Base-by-base conservation (phyloP, 306 rosid species). In the Albizia julibrissin region DNA sequence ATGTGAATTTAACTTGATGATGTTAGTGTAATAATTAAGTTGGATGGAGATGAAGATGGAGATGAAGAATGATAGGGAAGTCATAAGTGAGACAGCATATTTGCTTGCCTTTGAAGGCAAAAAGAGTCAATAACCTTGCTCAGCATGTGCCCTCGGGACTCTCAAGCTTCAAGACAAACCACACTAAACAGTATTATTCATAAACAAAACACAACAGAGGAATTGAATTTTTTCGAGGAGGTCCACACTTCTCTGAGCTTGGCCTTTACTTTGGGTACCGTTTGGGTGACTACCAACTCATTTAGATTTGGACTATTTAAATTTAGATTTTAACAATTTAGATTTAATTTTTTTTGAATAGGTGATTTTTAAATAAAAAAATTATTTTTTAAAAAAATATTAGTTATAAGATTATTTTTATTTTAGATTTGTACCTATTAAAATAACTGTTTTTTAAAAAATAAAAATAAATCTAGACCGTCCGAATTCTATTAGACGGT, bases 81-180 rank as follows among this genome's bases (percentile, higher is more conserved):
- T 74, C 31, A 74, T 74, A 6, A 54, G 21, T 21, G 3, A 52
- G 14, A 33, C 3, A 34, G 33, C 5, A 54, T 56, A 34, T 34
- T 69, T 69, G 73, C 78, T 74, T 75, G 34, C 50, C 68, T 75
- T 75, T 52, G n/a, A 75, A 54, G 79, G 49, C 68, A 75, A 75
- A 5, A 1, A 29, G 69, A 64, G 42, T 64, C 10, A 29, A 64
- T 29, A 61, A 26, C 18, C 33, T 6, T 15, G 11, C 39, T 2
- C 19, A 29, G 3, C 69, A 64, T 29, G 69, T 64, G 69, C 42
- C 69, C 8, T 64, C 15, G n/a, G 10, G 37, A 62, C 21, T 62
- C 5, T 10, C 8, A 62, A 27, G 26, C 46, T 18, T 68, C 26
- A 68, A 68, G 15, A 37, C 47, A 68, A 68, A 19, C 21, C 19